phyloP scores from a whole-genome alignment of 2,329 filamentous ascomycete species.

The Neophaeococcomyces aloes region DNA sequence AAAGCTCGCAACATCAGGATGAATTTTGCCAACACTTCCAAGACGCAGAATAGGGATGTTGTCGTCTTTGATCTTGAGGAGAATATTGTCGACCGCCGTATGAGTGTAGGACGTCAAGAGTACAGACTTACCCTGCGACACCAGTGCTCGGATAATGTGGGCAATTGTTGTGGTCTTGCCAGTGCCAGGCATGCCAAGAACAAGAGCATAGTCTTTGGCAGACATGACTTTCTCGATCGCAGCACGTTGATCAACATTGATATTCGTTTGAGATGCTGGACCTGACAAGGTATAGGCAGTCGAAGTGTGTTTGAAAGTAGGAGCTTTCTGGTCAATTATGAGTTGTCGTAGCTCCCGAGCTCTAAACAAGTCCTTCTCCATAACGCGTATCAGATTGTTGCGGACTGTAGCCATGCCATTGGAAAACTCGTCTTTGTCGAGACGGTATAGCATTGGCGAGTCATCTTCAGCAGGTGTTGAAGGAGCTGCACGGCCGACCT shows the following conservation, averaged over 20 bases:
- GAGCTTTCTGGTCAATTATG: conserved; percentile 65
- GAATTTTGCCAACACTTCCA: conserved; percentile 73
- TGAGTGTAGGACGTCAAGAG: conserved; percentile 93
- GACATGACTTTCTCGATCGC: conserved; percentile 95
- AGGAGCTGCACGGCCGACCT: conserved; percentile 34
- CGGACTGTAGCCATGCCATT: conserved; percentile 93
- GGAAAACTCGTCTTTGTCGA: conserved; percentile 97
- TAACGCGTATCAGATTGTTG: conserved; percentile 86
- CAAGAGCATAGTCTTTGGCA: conserved; percentile 88
- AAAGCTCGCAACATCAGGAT: conserved; percentile 78
- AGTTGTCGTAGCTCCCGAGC: conserved; percentile 64
- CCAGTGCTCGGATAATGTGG: conserved; percentile 85
- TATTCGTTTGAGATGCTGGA: conserved; percentile 44
- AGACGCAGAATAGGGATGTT: conserved; percentile 73
- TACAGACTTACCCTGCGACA: conserved; percentile 82
- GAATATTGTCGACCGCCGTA: conserved; percentile 94
- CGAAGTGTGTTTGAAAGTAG: conserved; percentile 56
- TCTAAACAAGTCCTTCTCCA: conserved; percentile 66
- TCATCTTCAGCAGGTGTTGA: conserved; percentile 13
- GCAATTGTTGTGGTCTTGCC: conserved; percentile 98
- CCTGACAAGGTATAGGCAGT: conserved; percentile 54
- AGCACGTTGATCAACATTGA: conserved; percentile 77
- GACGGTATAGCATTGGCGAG: conserved; percentile 54
- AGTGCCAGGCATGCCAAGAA: conserved; percentile 95
- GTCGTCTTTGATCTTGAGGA: conserved; percentile 77